Percentiles rank a stretch among this genome's conserved stretches.
These are phyloP conservation scores for Candida nanaspora DNA, from an alignment of 805 yeast species.

Conservation along the genomic window DNA sequence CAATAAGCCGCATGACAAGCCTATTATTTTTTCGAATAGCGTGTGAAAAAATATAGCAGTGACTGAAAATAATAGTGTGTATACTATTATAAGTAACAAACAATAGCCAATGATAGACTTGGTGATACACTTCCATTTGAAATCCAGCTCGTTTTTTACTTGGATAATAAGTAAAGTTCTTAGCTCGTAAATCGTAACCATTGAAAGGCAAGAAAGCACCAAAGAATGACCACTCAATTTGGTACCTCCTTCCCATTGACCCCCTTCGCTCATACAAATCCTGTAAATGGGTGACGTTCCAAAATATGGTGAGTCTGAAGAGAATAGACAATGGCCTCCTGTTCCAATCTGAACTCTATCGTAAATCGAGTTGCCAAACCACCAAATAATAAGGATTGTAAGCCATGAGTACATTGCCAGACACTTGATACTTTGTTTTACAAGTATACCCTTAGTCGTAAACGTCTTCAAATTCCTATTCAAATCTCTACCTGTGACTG, in stretches of 20 bases:
- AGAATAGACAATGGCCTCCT: constrained; percentile 31
- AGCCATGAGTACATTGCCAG: constrained; percentile 14
- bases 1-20: constrained; percentile 31
- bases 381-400: constrained; percentile 21
- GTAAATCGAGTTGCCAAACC: constrained; percentile 25
- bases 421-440: constrained; percentile 14
- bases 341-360: constrained; percentile 26
- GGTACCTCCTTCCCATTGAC: constrained; percentile 30
- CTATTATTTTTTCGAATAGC: constrained; percentile 36
- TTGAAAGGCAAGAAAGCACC: constrained; percentile 26
- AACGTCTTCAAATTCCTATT: too few relatives aligned
- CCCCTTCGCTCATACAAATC: constrained; percentile 6
- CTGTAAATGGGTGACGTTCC: constrained; percentile 5
- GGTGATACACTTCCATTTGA: neutral
- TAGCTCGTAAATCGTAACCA: constrained; percentile 20
- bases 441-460: neutral
- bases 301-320: constrained; percentile 13
- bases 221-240: constrained; percentile 38
- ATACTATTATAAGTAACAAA: constrained; percentile 7
- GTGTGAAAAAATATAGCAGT: constrained; percentile 48
- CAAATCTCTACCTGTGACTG: neutral
- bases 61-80: constrained; percentile 33
- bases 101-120: neutral
- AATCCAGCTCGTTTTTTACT: neutral
- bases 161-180: neutral